Base-by-base conservation (phyloP, 2,329 filamentous ascomycete species). In the Curvularia spicifera region DNA sequence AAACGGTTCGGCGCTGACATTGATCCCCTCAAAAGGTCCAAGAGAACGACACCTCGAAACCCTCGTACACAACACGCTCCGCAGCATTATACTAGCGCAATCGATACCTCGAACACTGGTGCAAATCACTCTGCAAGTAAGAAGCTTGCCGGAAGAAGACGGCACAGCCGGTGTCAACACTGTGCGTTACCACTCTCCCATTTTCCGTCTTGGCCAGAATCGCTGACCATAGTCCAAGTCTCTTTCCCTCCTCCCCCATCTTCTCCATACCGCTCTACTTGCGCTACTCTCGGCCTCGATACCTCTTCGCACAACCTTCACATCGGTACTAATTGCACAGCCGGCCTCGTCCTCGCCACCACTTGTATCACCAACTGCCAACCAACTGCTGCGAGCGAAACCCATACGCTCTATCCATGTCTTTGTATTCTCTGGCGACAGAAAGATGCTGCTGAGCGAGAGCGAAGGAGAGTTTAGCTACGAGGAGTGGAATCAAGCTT, bases 401-500 rank as follows among this genome's bases (percentile, higher is more conserved):
- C 96, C 92, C 3, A 79, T 93, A 43, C 91, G 96, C 72, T 96
- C 92, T 5, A 79, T 91, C 22, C 94, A 97, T 73, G 91, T 90
- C n/a, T 83, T 97, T 57, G 89, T 88, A 5, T 96, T 95, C 74
- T 89, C 89, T 0, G 70, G 67, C 3, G 61, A 74, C n/a, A 85
- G 89, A 8, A 87, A 91, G 58, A 79, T 96, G 51, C 78, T 97
- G 22, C 78, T 97, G 42, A 88, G 86, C 33, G 91, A 97, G 78
- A 96, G 92, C 70, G 87, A 94, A 69, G 94, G 94, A 0, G 78
- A 79, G 3, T 98, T 97, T 72, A 85, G 86, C 46, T 81, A 90
- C 64, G 83, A 87, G 13, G 88, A 89, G 63, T 97, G 93, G 92
- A 86, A 92, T 55, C 80, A 83, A 43, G 85, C 90, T 18, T 86